phyloP scores from a whole-genome alignment of 225 moss, liverwort and hornwort genomes.

The Asterella californica region DNA sequence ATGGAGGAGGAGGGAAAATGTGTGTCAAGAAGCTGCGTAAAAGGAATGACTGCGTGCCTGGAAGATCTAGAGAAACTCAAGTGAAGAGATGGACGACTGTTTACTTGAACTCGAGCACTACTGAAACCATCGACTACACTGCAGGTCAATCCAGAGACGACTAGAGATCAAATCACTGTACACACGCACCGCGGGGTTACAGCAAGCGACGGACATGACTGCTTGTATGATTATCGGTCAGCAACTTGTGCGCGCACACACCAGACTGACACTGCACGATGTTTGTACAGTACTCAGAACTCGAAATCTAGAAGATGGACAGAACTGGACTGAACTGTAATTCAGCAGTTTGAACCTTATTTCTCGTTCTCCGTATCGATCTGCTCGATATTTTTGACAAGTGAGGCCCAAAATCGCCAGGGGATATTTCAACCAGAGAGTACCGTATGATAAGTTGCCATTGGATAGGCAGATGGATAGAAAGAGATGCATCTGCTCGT shows the following conservation, averaged over 20 bases:
- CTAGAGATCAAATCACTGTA: no score
- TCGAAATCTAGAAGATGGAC: background rate
- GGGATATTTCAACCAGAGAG: background rate
- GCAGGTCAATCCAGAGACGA: no score
- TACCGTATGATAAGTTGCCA: background rate
- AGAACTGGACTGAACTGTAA: background rate
- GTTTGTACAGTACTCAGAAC: background rate
- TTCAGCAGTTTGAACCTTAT: background rate
- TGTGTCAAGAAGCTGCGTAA: background rate
- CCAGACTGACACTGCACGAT: background rate
- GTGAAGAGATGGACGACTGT: background rate
- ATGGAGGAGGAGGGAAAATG: background rate
- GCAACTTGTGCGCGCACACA: background rate
- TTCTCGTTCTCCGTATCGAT: background rate
- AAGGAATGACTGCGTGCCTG: background rate
- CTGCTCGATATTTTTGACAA: no score
- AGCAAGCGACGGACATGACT: background rate
- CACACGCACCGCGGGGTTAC: conserved; percentile 3
- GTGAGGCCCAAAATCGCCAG: no score
- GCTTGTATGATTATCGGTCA: background rate
- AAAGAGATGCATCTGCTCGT: background rate
- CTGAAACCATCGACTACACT: no score
- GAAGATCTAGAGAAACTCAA: background rate
- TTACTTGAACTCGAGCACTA: background rate
- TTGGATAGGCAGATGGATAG: conserved; percentile 8